phyloP scores from a whole-genome alignment of 371 early-diverging fungal genomes.

The Syncephalastrum sp. region DNA sequence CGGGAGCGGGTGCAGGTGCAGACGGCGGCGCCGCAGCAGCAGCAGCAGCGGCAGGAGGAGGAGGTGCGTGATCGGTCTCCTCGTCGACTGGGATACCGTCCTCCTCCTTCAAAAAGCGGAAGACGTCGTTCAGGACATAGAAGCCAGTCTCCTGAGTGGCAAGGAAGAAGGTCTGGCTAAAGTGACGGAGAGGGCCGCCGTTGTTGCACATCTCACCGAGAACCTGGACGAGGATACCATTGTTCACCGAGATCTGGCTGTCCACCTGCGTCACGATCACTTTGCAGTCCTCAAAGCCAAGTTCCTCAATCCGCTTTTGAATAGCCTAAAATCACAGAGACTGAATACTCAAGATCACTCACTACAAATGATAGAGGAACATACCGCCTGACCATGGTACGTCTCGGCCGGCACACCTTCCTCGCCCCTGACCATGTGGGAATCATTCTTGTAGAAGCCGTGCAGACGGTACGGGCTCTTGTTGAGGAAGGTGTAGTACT shows the following conservation, averaged over 20 bases:
- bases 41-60: too few relatives aligned
- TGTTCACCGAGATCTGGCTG: conserved; percentile 72
- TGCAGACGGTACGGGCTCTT: conserved; percentile 82
- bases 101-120: conserved; percentile 91
- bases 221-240: conserved; percentile 89
- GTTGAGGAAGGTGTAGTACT: conserved; percentile 93
- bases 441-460: conserved; percentile 85
- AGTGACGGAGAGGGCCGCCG: conserved; percentile 76
- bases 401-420: conserved; percentile 67
- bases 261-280: conserved; percentile 90
- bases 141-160: conserved; percentile 90
- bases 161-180: conserved; percentile 92
- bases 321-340: conserved; percentile 61
- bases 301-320: conserved; percentile 68
- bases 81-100: conserved; percentile 5
- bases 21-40: conserved; percentile 2
- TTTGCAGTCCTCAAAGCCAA: conserved; percentile 79
- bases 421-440: conserved; percentile 76
- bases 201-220: conserved; percentile 91
- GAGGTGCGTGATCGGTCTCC: too few relatives aligned
- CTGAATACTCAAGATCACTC: background rate
- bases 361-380: background rate
- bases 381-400: conserved; percentile 41
- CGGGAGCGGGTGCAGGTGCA: background rate
- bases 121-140: conserved; percentile 93